Percentiles rank a stretch among this genome's conserved stretches.
These are phyloP conservation scores for Sphaerobolus stellatus DNA, from an alignment of 1,284 basidiomycete genomes.

Conservation along the genomic window DNA sequence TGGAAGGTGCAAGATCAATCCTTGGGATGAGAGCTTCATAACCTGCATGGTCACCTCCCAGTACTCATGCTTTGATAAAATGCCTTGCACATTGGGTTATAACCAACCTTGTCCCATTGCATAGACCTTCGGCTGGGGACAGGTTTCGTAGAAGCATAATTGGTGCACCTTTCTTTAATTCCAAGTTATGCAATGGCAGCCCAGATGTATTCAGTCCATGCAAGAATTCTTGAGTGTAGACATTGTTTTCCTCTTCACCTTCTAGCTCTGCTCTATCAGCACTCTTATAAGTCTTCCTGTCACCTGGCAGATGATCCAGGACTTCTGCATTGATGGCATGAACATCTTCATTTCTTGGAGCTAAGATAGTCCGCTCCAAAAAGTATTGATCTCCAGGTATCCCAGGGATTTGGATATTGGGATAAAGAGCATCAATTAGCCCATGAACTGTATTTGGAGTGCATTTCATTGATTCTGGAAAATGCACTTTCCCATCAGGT, in stretches of 20 bases:
- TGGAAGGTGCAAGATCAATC: constrained; percentile 23
- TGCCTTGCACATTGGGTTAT: constrained; percentile 23
- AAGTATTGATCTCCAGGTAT: constrained; percentile 38
- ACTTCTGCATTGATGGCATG: constrained; percentile 31
- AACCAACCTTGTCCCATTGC: constrained; percentile 36
- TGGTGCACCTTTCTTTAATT: constrained; percentile 31
- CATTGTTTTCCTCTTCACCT: constrained; percentile 14
- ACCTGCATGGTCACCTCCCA: constrained; percentile 29
- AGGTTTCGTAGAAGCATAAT: constrained; percentile 40
- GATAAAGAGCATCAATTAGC: constrained; percentile 31
- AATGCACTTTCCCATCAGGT: constrained; percentile 15
- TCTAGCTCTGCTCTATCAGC: constrained; percentile 12
- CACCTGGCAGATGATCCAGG: constrained; percentile 30
- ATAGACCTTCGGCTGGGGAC: constrained; percentile 30
- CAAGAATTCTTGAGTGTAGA: constrained; percentile 31
- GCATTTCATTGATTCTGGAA: constrained; percentile 25
- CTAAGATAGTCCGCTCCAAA: constrained; percentile 35
- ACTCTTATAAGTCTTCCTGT: constrained; percentile 17
- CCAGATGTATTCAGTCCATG: constrained; percentile 25
- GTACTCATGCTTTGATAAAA: constrained; percentile 29
- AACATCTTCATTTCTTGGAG: constrained; percentile 38
- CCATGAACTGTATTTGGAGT: constrained; percentile 9
- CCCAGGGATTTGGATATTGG: constrained; percentile 16
- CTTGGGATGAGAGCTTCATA: constrained; percentile 32
- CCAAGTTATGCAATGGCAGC: constrained; percentile 32